phyloP scores from a whole-genome alignment of 164 flowering plant genomes.

The Nelumbo lutea region DNA sequence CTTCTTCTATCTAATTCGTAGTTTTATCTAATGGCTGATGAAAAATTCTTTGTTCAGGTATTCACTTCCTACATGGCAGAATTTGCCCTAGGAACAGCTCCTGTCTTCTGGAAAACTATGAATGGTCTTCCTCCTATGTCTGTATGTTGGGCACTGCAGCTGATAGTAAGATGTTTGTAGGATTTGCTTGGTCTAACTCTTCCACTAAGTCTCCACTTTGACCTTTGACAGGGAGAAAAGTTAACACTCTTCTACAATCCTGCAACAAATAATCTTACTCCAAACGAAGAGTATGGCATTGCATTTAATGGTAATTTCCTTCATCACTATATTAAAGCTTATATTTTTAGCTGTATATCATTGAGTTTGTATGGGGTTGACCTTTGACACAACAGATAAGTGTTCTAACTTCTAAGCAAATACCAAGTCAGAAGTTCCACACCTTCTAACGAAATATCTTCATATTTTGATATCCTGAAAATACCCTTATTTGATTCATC shows the following conservation, averaged over 20 bases:
- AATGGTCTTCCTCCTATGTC: conserved; percentile 87
- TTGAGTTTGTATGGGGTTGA: not conserved
- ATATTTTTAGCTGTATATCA: too few relatives aligned
- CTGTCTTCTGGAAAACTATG: conserved; percentile 91
- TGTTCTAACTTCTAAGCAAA: not conserved
- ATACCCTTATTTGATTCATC: conserved; percentile 1
- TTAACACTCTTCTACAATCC: conserved; percentile 85
- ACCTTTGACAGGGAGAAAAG: conserved; percentile 65
- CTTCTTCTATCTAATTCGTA: too few relatives aligned
- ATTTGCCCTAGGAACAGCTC: conserved; percentile 76
- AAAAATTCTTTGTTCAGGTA: conserved; percentile 36
- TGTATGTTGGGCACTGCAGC: conserved; percentile 37
- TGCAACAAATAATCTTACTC: conserved; percentile 49
- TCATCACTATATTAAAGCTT: too few relatives aligned
- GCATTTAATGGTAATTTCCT: conserved; percentile 71
- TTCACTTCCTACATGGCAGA: conserved; percentile 68
- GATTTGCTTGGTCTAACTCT: conserved; percentile 2
- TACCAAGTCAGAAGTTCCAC: not conserved
- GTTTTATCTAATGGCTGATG: not conserved
- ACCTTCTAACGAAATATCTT: too few relatives aligned
- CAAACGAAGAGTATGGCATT: conserved; percentile 72
- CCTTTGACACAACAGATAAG: not conserved
- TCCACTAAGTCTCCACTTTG: conserved; percentile 12
- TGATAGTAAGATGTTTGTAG: conserved; percentile 10
- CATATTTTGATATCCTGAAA: too few relatives aligned